phyloP scores from a whole-genome alignment of 768 basidiomycete species.

The Paxillus involutus region DNA sequence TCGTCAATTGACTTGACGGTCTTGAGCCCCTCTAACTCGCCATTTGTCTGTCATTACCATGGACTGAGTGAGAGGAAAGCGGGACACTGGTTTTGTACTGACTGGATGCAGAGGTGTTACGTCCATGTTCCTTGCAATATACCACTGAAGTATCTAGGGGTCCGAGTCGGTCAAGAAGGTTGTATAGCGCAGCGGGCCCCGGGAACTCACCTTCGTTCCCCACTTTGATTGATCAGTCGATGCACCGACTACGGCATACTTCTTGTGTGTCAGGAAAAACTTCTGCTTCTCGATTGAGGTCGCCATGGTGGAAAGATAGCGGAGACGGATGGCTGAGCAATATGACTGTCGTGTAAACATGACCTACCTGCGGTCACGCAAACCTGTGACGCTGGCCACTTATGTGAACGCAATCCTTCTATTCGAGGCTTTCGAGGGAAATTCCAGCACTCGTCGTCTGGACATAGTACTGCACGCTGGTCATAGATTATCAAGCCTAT shows the following conservation, averaged over 20 bases:
- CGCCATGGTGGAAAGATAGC: conserved; percentile 19
- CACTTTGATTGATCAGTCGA: conserved; percentile 78
- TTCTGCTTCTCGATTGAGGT: conserved; percentile 44
- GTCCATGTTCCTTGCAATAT: conserved; percentile 52
- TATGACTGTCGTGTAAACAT: conserved; percentile 3
- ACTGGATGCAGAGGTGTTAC: conserved; percentile 80
- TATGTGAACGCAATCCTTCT: neutral
- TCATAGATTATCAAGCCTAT: too few relatives aligned
- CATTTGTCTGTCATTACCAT: conserved; percentile 53
- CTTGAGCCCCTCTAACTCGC: conserved; percentile 63
- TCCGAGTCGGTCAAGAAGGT: neutral
- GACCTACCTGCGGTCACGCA: neutral
- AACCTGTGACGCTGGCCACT: neutral
- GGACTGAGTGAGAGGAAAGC: neutral
- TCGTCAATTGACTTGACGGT: conserved; percentile 56
- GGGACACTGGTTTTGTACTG: conserved; percentile 18
- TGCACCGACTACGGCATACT: conserved; percentile 80
- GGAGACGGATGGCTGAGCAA: conserved; percentile 7
- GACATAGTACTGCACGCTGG: neutral
- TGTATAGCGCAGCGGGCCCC: neutral
- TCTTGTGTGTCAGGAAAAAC: conserved; percentile 58
- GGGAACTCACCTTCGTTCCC: conserved; percentile 61
- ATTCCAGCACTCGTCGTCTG: neutral
- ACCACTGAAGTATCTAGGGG: conserved; percentile 76
- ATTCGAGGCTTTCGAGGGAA: neutral